Conservation (phyloP, 2,329 filamentous ascomycete species). For the Xylaria polymorpha region DNA sequence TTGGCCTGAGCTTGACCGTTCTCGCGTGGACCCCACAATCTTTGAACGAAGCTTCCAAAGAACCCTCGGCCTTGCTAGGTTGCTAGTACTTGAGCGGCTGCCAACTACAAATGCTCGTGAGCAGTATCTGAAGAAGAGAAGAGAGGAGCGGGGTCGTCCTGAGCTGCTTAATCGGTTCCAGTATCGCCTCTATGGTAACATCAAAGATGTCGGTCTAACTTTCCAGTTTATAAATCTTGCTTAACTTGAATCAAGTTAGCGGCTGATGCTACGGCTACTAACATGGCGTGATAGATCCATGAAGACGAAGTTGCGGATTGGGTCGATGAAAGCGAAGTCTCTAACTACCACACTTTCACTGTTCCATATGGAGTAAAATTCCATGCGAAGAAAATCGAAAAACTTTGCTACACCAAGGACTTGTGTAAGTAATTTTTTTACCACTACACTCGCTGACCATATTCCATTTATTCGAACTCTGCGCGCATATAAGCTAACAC, state of each 20-base stretch:
- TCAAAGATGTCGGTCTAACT: conserved; percentile 68
- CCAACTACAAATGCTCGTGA: conserved; percentile 77
- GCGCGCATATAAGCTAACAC: conserved; percentile 2
- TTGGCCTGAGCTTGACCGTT: conserved; percentile 79
- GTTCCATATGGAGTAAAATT: conserved; percentile 74
- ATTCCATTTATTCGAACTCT: neutral
- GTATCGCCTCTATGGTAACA: conserved; percentile 69
- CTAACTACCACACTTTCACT: conserved; percentile 82
- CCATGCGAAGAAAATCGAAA: conserved; percentile 79
- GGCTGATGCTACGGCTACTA: neutral
- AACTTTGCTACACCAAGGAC: conserved; percentile 83
- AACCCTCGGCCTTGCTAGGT: conserved; percentile 79
- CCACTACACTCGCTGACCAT: neutral
- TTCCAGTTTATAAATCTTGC: neutral
- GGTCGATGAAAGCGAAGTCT: conserved; percentile 80
- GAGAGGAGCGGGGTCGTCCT: conserved; percentile 78
- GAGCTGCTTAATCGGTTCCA: conserved; percentile 56
- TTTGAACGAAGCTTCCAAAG: conserved; percentile 83
- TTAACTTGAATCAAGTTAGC: neutral
- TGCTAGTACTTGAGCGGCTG: conserved; percentile 82
- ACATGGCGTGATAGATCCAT: conserved; percentile 54
- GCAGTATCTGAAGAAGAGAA: conserved; percentile 74
- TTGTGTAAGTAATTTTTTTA: conserved; percentile 56
- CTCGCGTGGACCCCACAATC: conserved; percentile 84
- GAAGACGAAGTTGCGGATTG: conserved; percentile 88